Evolutionary conservation across 805 yeast genomes (phyloP).

Genomic region (Komagataella mondaviorum): DNA sequence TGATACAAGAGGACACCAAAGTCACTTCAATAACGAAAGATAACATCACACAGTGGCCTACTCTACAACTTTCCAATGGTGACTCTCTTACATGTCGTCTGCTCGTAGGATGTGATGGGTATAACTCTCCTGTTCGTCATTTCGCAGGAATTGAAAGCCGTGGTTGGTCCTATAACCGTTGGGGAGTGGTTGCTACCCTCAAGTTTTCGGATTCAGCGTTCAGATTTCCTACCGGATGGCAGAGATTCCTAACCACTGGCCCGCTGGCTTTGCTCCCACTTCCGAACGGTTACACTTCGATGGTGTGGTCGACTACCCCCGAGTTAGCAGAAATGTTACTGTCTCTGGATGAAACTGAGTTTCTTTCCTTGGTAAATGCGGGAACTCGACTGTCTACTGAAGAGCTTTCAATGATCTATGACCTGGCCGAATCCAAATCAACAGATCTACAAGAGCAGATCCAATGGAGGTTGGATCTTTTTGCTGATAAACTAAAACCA

Average conservation of each 20-base stretch:
- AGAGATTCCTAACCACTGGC: slow-evolving; percentile 81
- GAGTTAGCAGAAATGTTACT: slow-evolving; percentile 53
- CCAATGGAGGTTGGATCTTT: slow-evolving; percentile 49
- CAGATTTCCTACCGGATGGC: slow-evolving; percentile 69
- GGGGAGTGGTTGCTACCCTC: slow-evolving; percentile 89
- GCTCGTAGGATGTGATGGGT: slow-evolving; percentile 94
- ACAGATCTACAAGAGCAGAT: slow-evolving; percentile 47
- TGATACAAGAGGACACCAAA: slow-evolving; percentile 51
- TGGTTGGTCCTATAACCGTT: slow-evolving; percentile 84
- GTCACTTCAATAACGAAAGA: slow-evolving; percentile 38
- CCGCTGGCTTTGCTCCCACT: slow-evolving; percentile 87
- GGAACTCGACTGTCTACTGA: slow-evolving; percentile 68
- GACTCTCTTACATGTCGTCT: slow-evolving; percentile 50
- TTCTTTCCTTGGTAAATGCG: slow-evolving; percentile 68
- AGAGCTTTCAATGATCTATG: slow-evolving; percentile 63
- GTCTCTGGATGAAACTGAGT: slow-evolving; percentile 44
- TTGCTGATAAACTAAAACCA: slow-evolving; percentile 16
- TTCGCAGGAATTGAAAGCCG: slow-evolving; percentile 73
- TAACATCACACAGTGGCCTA: slow-evolving; percentile 56
- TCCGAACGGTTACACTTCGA: slow-evolving; percentile 75
- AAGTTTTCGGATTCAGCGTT: slow-evolving; percentile 61
- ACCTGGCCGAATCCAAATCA: slow-evolving; percentile 21
- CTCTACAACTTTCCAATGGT: slow-evolving; percentile 56
- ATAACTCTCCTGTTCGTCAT: slow-evolving; percentile 80
- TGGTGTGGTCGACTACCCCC: slow-evolving; percentile 88